These are phyloP conservation scores for Verticillium zaregamsianum DNA, from an alignment of 2,329 filamentous ascomycete genomes.

Conservation along the genomic window DNA sequence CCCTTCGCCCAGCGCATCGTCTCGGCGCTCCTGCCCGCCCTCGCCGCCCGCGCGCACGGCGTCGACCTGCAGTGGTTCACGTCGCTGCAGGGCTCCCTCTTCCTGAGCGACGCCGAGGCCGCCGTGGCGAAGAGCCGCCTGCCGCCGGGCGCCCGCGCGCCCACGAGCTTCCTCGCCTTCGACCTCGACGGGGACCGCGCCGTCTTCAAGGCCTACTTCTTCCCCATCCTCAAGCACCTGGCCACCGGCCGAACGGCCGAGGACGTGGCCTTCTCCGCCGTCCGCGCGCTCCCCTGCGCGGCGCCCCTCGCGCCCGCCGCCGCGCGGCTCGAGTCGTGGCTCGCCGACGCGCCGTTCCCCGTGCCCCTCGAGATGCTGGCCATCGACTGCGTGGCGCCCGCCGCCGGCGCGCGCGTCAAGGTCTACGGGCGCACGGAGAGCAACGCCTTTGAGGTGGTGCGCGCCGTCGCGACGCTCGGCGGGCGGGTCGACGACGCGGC, in stretches of 20 bases:
- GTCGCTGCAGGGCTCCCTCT: constrained; percentile 15
- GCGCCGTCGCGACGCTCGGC: constrained; percentile 18
- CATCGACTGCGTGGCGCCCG: constrained; percentile 20
- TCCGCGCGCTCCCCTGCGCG: constrained; percentile 16
- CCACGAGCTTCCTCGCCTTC: constrained; percentile 19
- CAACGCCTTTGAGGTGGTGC: constrained; percentile 18
- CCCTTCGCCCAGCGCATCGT: constrained; percentile 13
- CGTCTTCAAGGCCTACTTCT: constrained; percentile 20
- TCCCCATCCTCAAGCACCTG: constrained; percentile 19
- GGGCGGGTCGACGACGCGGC: constrained; percentile 15
- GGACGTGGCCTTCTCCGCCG: constrained; percentile 14
- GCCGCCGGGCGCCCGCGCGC: constrained; percentile 13
- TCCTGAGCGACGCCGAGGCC: constrained; percentile 13
- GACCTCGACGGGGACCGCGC: constrained; percentile 17
- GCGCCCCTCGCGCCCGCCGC: constrained; percentile 12
- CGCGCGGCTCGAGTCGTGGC: constrained; percentile 14
- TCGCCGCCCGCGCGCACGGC: constrained; percentile 4
- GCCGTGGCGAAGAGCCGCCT: constrained; percentile 8
- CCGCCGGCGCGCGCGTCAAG: constrained; percentile 19
- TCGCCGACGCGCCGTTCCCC: constrained; percentile 11
- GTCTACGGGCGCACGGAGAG: constrained; percentile 18
- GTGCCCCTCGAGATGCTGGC: constrained; percentile 20
- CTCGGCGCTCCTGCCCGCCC: constrained; percentile 8
- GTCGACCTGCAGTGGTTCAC: constrained; percentile 16
- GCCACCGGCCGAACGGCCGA: constrained; percentile 16